Base-by-base conservation (phyloP, 306 rosid genomes). In the Astragalus membranaceus region DNA sequence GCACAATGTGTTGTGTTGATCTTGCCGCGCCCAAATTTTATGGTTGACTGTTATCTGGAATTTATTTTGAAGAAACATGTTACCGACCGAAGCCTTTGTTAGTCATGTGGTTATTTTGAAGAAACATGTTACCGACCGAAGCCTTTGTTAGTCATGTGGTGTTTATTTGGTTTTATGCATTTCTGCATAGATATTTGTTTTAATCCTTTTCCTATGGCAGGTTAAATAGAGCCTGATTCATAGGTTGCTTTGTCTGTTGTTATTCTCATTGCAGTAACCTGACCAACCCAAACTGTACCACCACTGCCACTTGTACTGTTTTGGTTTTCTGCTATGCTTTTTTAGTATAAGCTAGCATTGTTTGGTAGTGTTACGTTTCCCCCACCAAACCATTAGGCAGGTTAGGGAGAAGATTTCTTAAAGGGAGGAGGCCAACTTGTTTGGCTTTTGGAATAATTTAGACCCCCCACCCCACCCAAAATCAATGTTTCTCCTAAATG, bases 1-100 rank as follows among this genome's bases (percentile, higher is more conserved):
- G 78, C 78, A 58, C 79, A 62, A 70, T 75, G 79, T 81, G 70
- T 57, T 49, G 74, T 73, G 84, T 77, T 73, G 50, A 64, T 70
- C 79, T 76, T 72, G 64, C 73, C 62, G 58, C 58, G 29, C 50
- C 71, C 50, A 39, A 70, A 73, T 47, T 68, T 72, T 74, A 75
- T 73, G 65, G 80, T 75, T 51, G 70, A 20, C 23, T 20, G 80
- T 78, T 80, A 69, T 59, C 77, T 67, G 70, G 64, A 77, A 75
- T 70, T 81, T 81, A 76, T 20, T 73, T 81, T 42, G 26, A 32
- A 73, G 81, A 57, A 81, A 75, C 80, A 6, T 75, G 61, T 67
- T 61, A 52, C 36, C 61, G 23, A 20, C 23, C 1, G 13, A 70
- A 49, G 39, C 74, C 74, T 56, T 70, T 32, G 70, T 41, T 70